Conservation (phyloP, 2,329 filamentous ascomycete species). For the Alternaria sp. region DNA sequence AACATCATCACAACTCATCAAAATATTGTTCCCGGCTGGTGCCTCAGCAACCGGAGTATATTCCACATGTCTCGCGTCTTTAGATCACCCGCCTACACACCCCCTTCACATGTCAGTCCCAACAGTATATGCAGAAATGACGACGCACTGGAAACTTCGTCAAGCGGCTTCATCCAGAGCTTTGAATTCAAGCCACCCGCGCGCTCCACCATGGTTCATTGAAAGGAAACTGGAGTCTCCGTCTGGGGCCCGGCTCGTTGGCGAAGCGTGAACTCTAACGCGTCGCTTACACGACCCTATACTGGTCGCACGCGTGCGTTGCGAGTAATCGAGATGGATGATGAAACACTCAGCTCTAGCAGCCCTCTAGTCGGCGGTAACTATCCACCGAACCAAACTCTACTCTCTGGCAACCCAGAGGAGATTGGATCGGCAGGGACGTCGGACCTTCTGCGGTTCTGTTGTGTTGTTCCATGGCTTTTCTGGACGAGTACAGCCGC, state of each 20-base stretch:
- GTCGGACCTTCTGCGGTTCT: conserved; percentile 12
- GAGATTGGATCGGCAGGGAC: conserved; percentile 12
- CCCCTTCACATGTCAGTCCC: neutral
- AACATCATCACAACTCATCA: neutral
- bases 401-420: neutral
- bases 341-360: conserved; percentile 9
- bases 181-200: conserved; percentile 9
- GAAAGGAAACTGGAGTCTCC: conserved; percentile 4
- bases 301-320: neutral
- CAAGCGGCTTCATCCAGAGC: conserved; percentile 6
- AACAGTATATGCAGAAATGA: conserved; percentile 1
- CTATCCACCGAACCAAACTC: conserved; percentile 13
- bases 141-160: conserved; percentile 7
- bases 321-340: conserved; percentile 2
- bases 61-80: neutral
- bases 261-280: conserved; percentile 6
- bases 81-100: neutral
- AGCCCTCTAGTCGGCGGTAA: conserved; percentile 10
- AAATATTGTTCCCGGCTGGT: neutral
- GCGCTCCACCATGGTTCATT: conserved; percentile 13
- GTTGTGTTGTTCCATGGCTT: conserved; percentile 6
- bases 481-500: conserved; percentile 6
- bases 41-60: neutral
- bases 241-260: conserved; percentile 1
- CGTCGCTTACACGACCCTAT: conserved; percentile 5